A percentile compares a stretch with the other conserved stretches of the same genome.
Conservation (phyloP, 2,329 filamentous ascomycete genomes). For the Fusarium annulatum region DNA sequence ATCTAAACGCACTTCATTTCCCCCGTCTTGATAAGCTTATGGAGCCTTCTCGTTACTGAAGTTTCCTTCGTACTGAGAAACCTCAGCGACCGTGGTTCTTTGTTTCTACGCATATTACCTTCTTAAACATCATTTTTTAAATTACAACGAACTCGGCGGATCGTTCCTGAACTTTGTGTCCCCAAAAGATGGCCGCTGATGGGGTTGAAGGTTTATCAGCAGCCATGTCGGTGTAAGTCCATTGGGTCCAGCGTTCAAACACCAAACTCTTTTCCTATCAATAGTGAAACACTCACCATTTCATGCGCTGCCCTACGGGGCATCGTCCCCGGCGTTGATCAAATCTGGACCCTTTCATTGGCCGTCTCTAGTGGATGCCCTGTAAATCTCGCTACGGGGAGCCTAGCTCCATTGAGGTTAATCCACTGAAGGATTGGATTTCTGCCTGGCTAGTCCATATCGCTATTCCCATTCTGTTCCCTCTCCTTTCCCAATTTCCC, state of each 20-base stretch:
- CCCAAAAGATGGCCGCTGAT: fast-evolving
- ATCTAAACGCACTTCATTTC: background rate
- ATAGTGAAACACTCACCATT: background rate
- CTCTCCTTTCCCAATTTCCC: constrained; percentile 11
- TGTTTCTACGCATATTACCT: fast-evolving
- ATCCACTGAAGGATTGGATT: background rate
- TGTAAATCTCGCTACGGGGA: background rate
- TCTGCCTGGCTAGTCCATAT: background rate
- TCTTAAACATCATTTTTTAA: background rate
- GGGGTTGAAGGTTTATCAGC: background rate
- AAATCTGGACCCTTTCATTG: fast-evolving
- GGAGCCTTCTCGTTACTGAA: fast-evolving
- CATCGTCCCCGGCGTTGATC: background rate
- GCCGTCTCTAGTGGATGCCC: fast-evolving
- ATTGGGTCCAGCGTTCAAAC: background rate
- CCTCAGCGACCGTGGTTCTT: background rate
- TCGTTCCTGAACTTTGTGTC: background rate
- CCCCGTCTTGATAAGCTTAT: background rate
- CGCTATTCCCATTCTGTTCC: constrained; percentile 3
- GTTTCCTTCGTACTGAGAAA: background rate
- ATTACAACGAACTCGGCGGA: fast-evolving
- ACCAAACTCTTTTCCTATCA: background rate
- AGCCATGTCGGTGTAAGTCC: background rate
- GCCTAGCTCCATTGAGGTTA: background rate
- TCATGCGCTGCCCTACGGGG: background rate